Percentiles rank a stretch among this genome's conserved stretches.
phyloP scores from a whole-genome alignment of 495 filamentous ascomycete genomes.

The Neurospora cerealis region DNA sequence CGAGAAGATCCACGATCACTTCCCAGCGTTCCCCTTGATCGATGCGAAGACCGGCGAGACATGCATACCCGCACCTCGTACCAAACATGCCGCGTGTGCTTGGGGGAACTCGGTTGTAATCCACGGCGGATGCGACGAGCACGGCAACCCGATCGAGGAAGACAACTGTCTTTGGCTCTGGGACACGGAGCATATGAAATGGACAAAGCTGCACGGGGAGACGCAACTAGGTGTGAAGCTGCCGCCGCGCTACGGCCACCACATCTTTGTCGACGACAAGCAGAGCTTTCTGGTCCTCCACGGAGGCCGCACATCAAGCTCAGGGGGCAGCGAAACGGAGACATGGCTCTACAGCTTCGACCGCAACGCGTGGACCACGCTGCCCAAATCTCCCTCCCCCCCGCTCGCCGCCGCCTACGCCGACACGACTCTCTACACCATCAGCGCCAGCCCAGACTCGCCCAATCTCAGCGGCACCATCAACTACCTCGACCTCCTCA shows the following conservation, averaged over 20 bases:
- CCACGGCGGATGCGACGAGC: conserved; percentile 33
- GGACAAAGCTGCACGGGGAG: conserved; percentile 14
- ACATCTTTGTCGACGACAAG: conserved; percentile 12
- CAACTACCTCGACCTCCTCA: conserved; percentile 29
- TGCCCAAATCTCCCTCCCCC: conserved; percentile 27
- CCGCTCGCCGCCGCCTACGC: conserved; percentile 28
- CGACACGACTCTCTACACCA: conserved; percentile 34
- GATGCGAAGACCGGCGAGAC: conserved; percentile 25
- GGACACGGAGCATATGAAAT: conserved; percentile 29
- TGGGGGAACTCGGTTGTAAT: conserved; percentile 29
- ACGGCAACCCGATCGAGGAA: conserved; percentile 29
- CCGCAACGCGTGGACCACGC: conserved; percentile 31
- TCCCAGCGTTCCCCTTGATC: conserved; percentile 13
- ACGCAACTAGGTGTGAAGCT: conserved; percentile 14
- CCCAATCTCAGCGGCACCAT: conserved; percentile 30
- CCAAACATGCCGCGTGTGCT: conserved; percentile 33
- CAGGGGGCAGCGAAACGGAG: conserved; percentile 16
- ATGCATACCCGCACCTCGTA: conserved; percentile 28
- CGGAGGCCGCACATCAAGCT: conserved; percentile 24
- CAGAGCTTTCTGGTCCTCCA: conserved; percentile 32
- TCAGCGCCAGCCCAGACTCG: conserved; percentile 16
- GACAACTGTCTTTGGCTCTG: conserved; percentile 38
- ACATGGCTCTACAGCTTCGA: conserved; percentile 39
- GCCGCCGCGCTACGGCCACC: conserved; percentile 14
- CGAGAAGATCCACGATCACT: conserved; percentile 13